Evolutionary conservation across 805 yeast species (phyloP).

Genomic region (Middelhovenomyces tepae): DNA sequence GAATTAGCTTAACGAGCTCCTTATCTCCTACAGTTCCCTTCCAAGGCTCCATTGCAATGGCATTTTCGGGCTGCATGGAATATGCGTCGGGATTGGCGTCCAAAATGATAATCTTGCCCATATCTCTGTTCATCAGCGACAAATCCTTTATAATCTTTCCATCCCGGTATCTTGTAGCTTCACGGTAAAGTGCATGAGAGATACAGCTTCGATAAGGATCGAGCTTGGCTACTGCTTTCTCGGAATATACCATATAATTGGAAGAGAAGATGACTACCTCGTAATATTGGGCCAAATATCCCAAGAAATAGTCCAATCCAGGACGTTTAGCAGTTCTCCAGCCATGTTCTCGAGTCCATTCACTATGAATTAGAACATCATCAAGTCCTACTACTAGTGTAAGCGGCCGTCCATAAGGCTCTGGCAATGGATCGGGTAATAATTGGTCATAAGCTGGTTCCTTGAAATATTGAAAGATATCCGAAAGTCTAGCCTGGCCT

Average conservation of each 20-base stretch:
- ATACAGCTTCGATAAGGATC: slow-evolving; percentile 91
- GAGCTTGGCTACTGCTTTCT: slow-evolving; percentile 72
- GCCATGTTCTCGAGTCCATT: slow-evolving; percentile 86
- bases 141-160: slow-evolving; percentile 88
- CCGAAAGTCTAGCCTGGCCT: slow-evolving; percentile 59
- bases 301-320: slow-evolving; percentile 92
- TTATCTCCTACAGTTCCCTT: slow-evolving; percentile 75
- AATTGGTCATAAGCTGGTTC: slow-evolving; percentile 92
- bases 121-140: slow-evolving; percentile 82
- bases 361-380: slow-evolving; percentile 82
- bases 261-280: slow-evolving; percentile 89
- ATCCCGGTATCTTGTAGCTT: slow-evolving; percentile 82
- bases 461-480: slow-evolving; percentile 72
- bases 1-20: slow-evolving; percentile 67
- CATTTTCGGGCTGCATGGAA: slow-evolving; percentile 86
- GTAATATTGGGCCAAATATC: slow-evolving; percentile 89
- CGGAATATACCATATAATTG: slow-evolving; percentile 77
- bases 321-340: slow-evolving; percentile 99
- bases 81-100: slow-evolving; percentile 70
- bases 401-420: slow-evolving; percentile 84
- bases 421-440: slow-evolving; percentile 87
- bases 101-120: slow-evolving; percentile 66
- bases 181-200: slow-evolving; percentile 80
- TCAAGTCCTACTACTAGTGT: slow-evolving; percentile 86
- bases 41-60: slow-evolving; percentile 82